These are phyloP conservation scores for Solanum gracilifrons DNA, from an alignment of 257 asterid genomes.

Conservation along the genomic window DNA sequence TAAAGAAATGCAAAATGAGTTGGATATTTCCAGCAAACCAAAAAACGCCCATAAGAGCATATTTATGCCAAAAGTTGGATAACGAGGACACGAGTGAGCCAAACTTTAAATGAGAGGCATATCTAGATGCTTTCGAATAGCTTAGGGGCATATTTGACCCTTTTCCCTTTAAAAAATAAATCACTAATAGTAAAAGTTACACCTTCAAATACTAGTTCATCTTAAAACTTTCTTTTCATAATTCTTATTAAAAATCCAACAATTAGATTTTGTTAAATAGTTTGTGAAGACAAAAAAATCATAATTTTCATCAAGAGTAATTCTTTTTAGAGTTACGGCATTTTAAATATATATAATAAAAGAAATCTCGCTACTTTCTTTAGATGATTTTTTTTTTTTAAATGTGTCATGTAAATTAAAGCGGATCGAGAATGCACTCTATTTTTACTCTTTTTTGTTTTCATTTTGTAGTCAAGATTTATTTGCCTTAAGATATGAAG, in stretches of 20 bases:
- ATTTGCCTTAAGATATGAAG: background rate
- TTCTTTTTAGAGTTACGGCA: background rate
- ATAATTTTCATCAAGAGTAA: background rate
- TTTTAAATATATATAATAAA: no score
- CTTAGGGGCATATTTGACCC: no score
- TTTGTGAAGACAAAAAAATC: background rate
- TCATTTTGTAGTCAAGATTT: background rate
- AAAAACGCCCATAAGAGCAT: no score
- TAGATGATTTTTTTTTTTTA: no score
- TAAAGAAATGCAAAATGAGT: no score
- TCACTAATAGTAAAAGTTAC: background rate
- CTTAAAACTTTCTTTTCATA: background rate
- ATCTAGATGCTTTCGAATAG: no score
- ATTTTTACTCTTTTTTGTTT: background rate
- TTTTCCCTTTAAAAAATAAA: background rate
- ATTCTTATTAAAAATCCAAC: background rate
- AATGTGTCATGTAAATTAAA: no score
- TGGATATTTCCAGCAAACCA: no score
- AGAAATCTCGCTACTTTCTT: background rate
- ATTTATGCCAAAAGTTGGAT: no score
- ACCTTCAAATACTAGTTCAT: background rate
- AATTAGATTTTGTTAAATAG: background rate
- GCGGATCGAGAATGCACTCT: no score
- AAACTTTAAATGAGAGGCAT: no score
- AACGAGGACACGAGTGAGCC: no score